These are phyloP conservation scores for Spatholobus suberectus DNA, from an alignment of 306 rosid species.

Conservation along the genomic window DNA sequence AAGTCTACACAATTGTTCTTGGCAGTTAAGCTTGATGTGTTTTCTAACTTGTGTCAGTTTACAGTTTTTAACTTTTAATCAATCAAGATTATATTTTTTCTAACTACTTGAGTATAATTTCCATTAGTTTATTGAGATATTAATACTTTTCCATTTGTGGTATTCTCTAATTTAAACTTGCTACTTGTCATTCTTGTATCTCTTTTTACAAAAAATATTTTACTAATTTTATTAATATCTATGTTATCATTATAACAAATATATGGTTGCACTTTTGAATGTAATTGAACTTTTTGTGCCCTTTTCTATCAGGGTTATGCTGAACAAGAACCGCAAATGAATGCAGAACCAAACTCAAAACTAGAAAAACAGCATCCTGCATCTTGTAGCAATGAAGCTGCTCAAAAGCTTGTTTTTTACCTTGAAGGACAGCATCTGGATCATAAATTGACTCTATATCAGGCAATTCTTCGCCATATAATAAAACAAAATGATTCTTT, in stretches of 20 bases:
- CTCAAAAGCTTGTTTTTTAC: conserved; percentile 68
- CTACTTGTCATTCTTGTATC: not conserved
- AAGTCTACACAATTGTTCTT: not conserved
- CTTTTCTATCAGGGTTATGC: conserved; percentile 51
- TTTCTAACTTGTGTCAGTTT: not conserved
- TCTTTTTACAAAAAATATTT: not conserved
- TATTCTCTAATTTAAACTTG: not conserved
- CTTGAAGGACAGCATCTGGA: conserved; percentile 79
- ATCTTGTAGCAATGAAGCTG: conserved; percentile 57
- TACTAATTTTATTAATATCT: not conserved
- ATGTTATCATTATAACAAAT: conserved; percentile 13
- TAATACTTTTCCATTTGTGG: not conserved
- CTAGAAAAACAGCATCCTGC: conserved; percentile 49
- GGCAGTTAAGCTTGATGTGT: not conserved
- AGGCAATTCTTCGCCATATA: conserved; percentile 76
- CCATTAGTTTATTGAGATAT: conserved; percentile 20
- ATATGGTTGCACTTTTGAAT: not conserved
- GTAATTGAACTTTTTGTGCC: conserved; percentile 29
- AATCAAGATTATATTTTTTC: conserved; percentile 4
- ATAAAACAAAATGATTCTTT: conserved; percentile 68
- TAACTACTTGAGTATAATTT: not conserved
- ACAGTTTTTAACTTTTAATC: not conserved
- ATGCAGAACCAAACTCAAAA: conserved; percentile 52
- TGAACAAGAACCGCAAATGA: conserved; percentile 55
- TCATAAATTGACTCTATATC: conserved; percentile 71